phyloP scores from a whole-genome alignment of 2,329 filamentous ascomycete species.

The Juglanconis oblonga region DNA sequence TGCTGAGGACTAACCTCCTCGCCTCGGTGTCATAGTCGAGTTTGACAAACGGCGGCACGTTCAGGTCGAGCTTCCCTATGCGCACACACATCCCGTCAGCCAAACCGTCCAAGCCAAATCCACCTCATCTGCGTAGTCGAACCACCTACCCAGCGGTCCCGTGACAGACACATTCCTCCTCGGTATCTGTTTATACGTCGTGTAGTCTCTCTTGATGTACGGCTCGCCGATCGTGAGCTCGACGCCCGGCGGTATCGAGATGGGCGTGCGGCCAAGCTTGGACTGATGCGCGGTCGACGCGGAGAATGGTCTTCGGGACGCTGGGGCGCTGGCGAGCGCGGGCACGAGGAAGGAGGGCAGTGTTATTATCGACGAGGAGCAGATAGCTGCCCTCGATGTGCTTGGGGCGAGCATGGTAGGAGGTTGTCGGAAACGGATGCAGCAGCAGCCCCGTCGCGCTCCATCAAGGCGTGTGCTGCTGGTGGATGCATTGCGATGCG shows the following conservation, averaged over 20 bases:
- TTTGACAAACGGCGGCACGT: conserved; percentile 75
- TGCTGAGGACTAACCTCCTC: conserved; percentile 63
- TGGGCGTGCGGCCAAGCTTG: conserved; percentile 79
- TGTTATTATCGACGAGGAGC: conserved; percentile 45
- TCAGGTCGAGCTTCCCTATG: conserved; percentile 69
- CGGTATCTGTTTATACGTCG: conserved; percentile 58
- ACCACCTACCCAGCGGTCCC: conserved; percentile 70
- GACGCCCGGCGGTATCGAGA: conserved; percentile 82
- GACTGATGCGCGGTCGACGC: conserved; percentile 65
- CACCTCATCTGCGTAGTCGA: neutral
- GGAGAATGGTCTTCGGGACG: conserved; percentile 62
- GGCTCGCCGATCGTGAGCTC: conserved; percentile 69
- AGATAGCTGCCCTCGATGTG: conserved; percentile 56
- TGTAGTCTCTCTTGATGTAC: conserved; percentile 48
- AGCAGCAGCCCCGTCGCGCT: conserved; percentile 7
- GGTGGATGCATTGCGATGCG: neutral
- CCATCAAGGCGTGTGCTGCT: neutral
- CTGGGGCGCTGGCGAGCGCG: conserved; percentile 47
- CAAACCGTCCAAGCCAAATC: conserved; percentile 17
- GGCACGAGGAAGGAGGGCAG: conserved; percentile 72
- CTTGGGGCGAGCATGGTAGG: conserved; percentile 62
- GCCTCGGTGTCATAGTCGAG: conserved; percentile 64
- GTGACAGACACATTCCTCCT: conserved; percentile 70
- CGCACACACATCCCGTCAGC: conserved; percentile 13
- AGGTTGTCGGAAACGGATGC: conserved; percentile 16